Evolutionary conservation across 179 eudicot species (phyloP), one percentile per base, ranked within the genome.

Genomic region (Pouteria campechiana): DNA sequence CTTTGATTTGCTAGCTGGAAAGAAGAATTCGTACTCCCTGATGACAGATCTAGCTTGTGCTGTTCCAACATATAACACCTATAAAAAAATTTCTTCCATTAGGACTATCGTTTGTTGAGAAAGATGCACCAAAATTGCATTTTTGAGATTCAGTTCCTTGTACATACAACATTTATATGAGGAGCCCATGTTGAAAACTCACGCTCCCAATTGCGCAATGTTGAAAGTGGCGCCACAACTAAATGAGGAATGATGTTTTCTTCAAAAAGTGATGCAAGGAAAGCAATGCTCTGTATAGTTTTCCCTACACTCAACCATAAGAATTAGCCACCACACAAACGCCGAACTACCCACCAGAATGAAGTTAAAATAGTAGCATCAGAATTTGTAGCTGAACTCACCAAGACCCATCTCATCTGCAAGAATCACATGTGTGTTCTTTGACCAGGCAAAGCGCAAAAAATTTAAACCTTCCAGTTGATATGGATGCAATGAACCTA

Each of bases 341-440:
- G 29, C 13, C 38, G 7, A 43, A 19, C 17, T 25, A 7, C 24
- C 34, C 10, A 36, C 44, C 18, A 20, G 15, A 32, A 34, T 31
- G 29, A 14, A 6, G 1, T 11, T 23, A 44, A 48, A 25, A 8
- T n/a, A 13, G 12, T 18, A 29, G 35, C 12, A 7, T 37, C 31
- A 37, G 24, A 38, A 25, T 10, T 11, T 23, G 36, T 16, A 27
- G 37, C 14, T 32, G 30, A 22, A 46, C 60, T 42, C 72, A 92
- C 99, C 99, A 60, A 92, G 92, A 42, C 99, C 99, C 99, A 92
- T 87, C 57, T 92, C 99, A 65, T 92, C 99, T 27, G 99, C 99
- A 58, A 92, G 96, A 57, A 92, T 87, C 58, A 92, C 99, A 61
- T 87, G 99, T 11, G 99, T 92, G 57, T 83, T 83, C 57, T 92